These are phyloP conservation scores for Pythium dissimile DNA, from an alignment of 352 stramenopile genomes.

Conservation along the genomic window DNA sequence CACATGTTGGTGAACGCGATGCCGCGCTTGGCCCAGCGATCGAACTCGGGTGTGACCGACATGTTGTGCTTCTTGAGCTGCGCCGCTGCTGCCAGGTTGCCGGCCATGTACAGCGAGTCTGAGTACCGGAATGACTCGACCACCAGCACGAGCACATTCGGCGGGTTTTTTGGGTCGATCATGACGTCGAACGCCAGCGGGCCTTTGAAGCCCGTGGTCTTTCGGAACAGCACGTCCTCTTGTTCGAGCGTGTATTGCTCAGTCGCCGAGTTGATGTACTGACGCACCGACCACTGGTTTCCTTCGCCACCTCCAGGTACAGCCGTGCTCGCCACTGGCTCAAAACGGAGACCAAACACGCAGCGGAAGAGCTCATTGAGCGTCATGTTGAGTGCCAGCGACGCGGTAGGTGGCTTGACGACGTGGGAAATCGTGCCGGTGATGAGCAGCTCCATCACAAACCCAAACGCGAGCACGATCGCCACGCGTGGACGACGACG, in stretches of 20 bases:
- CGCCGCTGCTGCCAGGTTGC: conserved; percentile 19
- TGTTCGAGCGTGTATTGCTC: conserved; percentile 39
- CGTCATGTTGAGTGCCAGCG: conserved; percentile 28
- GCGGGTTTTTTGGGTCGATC: conserved; percentile 26
- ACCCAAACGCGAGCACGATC: neutral
- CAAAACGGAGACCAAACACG: conserved; percentile 1
- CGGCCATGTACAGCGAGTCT: conserved; percentile 46
- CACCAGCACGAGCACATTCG: conserved; percentile 51
- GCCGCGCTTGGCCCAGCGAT: conserved; percentile 42
- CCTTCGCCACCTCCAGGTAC: conserved; percentile 23
- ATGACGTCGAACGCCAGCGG: conserved; percentile 40
- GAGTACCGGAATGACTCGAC: conserved; percentile 50
- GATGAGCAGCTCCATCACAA: neutral
- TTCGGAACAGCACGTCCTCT: conserved; percentile 33
- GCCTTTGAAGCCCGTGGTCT: conserved; percentile 37
- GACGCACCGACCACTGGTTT: neutral
- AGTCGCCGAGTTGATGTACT: conserved; percentile 33
- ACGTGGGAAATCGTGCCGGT: neutral
- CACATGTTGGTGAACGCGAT: conserved; percentile 52
- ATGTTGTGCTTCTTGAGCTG: conserved; percentile 27
- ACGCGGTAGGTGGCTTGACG: neutral
- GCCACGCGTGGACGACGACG: neutral
- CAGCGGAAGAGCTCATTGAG: conserved; percentile 21
- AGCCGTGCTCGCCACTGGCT: conserved; percentile 4
- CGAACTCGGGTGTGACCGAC: conserved; percentile 45